Evolutionary conservation across 148 eudicot species (phyloP).

Genomic region (Beta vulgaris): DNA sequence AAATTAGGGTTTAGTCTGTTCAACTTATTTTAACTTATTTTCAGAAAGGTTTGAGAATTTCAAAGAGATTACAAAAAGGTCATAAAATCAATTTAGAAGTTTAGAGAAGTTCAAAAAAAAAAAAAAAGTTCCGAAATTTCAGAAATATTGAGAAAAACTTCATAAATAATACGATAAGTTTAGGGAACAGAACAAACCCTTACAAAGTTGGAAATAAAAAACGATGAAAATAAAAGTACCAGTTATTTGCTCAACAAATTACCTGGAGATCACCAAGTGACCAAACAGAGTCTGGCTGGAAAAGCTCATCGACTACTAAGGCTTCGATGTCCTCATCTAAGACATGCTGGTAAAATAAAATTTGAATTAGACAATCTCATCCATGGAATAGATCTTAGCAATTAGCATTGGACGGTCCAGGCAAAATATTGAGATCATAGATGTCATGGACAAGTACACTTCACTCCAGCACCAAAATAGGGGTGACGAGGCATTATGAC

Average conservation of each 20-base stretch:
- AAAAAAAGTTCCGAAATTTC: no score
- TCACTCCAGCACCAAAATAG: not conserved
- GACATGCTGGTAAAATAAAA: conserved; percentile 42
- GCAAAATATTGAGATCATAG: conserved; percentile 1
- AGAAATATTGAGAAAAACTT: no score
- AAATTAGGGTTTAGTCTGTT: no score
- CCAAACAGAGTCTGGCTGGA: conserved; percentile 90
- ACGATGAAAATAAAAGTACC: not conserved
- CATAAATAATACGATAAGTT: no score
- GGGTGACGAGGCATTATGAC: not conserved
- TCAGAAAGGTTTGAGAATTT: no score
- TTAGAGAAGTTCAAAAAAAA: not conserved
- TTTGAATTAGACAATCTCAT: not conserved
- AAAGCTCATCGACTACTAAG: conserved; percentile 76
- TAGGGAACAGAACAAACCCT: no score
- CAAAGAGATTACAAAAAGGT: not conserved
- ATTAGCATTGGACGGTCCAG: not conserved
- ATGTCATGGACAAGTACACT: not conserved
- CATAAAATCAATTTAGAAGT: not conserved
- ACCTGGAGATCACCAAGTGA: conserved; percentile 90
- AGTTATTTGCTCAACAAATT: conserved; percentile 5
- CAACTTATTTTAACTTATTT: no score
- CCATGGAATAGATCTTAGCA: not conserved
- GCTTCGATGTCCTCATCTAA: conserved; percentile 89
- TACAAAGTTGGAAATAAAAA: no score